These are phyloP conservation scores for Cylindrotheca closterium DNA, from an alignment of 108 stramenopile species.

Conservation along the genomic window DNA sequence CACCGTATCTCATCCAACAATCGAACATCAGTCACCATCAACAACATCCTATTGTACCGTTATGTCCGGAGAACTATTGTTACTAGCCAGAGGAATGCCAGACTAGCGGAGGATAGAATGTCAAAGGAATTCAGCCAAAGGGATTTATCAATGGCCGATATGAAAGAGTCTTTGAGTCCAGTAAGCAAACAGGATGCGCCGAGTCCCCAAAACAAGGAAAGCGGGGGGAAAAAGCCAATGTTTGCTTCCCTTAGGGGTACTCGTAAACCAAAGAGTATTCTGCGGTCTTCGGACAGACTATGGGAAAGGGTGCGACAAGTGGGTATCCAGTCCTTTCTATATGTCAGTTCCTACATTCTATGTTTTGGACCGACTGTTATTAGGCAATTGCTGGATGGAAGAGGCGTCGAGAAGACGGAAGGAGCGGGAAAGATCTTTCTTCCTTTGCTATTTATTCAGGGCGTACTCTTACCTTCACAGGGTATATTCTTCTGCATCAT, in stretches of 20 bases:
- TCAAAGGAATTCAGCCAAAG: too few species aligned
- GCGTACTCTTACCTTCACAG: constrained; percentile 29
- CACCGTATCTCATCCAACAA: too few species aligned
- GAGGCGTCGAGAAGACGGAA: not conserved
- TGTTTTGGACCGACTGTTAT: not conserved
- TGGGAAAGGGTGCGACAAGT: not conserved
- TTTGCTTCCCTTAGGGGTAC: too few species aligned
- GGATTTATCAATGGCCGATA: too few species aligned
- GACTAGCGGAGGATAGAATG: too few species aligned
- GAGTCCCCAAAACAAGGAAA: too few species aligned
- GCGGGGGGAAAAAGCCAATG: too few species aligned
- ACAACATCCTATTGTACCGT: constrained; percentile 10
- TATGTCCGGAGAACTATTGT: constrained; percentile 18
- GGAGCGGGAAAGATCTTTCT: not conserved
- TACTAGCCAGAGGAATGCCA: too few species aligned
- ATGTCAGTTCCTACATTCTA: not conserved
- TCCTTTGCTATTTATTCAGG: constrained; percentile 5
- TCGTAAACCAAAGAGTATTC: not conserved
- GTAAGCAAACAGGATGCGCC: too few species aligned
- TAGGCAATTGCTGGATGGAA: not conserved
- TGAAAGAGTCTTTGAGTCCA: too few species aligned
- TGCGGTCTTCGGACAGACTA: not conserved
- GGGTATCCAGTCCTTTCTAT: constrained; percentile 3
- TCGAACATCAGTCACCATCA: too few species aligned
- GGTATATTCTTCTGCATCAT: constrained; percentile 34